phyloP scores from a whole-genome alignment of 2,329 filamentous ascomycete species.

The Diplodia corticola region DNA sequence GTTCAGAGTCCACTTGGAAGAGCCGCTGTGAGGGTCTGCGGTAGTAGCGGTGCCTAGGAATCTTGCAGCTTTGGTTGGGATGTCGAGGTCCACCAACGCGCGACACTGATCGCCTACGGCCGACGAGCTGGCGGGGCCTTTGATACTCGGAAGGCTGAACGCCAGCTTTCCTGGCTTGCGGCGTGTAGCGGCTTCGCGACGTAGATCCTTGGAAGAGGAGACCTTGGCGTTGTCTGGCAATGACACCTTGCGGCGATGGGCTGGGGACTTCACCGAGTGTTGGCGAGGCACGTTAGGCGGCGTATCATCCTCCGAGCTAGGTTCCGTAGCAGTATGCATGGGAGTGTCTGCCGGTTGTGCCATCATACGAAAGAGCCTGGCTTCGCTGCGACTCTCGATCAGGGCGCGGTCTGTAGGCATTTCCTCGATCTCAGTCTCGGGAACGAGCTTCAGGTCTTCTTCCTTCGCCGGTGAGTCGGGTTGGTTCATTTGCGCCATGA shows the following conservation, averaged over 20 bases:
- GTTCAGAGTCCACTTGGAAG: neutral
- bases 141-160: neutral
- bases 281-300: slow-evolving; percentile 1
- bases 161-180: neutral
- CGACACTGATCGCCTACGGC: neutral
- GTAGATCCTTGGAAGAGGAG: neutral
- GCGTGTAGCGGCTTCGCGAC: neutral
- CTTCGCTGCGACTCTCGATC: slow-evolving; percentile 44
- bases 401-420: slow-evolving; percentile 40
- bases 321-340: neutral
- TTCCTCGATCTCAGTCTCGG: slow-evolving; percentile 26
- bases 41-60: neutral
- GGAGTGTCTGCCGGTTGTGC: slow-evolving; percentile 24
- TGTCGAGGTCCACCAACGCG: neutral
- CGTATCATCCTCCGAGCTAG: neutral
- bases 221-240: neutral
- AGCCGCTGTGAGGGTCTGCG: neutral
- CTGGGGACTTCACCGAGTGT: neutral
- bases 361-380: slow-evolving; percentile 36
- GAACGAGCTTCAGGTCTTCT: slow-evolving; percentile 26
- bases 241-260: slow-evolving; percentile 5
- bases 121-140: neutral
- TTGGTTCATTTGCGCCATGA: slow-evolving; percentile 28
- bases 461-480: neutral
- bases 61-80: neutral